phyloP scores from a whole-genome alignment of 177 flowering plant species.

The Vitis hybrid region DNA sequence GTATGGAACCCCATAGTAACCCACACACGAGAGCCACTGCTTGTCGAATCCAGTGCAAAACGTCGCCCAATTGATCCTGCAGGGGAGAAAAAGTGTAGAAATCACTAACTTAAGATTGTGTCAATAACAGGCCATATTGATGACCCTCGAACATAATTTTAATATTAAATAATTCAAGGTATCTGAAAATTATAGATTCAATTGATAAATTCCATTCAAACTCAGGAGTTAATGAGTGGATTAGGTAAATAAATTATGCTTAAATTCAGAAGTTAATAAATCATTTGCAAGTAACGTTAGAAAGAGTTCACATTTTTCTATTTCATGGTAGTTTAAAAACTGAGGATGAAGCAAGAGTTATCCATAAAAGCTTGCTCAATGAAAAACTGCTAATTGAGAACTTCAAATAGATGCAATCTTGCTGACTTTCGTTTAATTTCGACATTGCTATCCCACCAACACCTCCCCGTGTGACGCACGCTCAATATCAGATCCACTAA shows the following conservation, averaged over 20 bases:
- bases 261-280: constrained; percentile 1
- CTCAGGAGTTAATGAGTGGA: no score
- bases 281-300: background rate
- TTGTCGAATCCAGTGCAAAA: constrained; percentile 74
- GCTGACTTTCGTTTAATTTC: no score
- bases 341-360: background rate
- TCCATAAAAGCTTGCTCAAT: background rate
- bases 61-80: constrained; percentile 81
- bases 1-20: constrained; percentile 60
- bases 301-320: background rate
- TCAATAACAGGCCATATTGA: no score
- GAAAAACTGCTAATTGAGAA: no score
- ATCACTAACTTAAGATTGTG: background rate
- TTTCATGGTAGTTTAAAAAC: background rate
- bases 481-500: no score
- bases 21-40: constrained; percentile 54
- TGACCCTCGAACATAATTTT: no score
- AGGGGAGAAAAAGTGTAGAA: background rate
- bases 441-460: no score
- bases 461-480: no score
- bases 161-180: no score
- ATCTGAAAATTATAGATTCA: no score
- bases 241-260: background rate
- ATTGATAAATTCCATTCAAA: no score
- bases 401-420: no score